A percentile compares a stretch with the other conserved stretches of the same genome.
These are phyloP conservation scores for Gnomoniopsis sp. DNA, from an alignment of 2,329 filamentous ascomycete species.

Conservation along the genomic window DNA sequence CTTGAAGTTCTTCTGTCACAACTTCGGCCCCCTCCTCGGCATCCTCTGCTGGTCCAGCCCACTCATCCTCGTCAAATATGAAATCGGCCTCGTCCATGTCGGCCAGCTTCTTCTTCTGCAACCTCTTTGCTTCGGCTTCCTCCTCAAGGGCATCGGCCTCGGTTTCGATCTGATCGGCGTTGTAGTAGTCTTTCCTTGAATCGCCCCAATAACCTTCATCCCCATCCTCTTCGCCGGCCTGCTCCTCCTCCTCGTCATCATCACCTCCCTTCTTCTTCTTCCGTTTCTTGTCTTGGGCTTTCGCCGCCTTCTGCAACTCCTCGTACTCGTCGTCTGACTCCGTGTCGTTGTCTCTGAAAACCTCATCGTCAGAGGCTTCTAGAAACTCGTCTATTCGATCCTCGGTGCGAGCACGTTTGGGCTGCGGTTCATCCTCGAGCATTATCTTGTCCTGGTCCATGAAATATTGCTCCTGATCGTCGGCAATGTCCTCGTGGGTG, in stretches of 20 bases:
- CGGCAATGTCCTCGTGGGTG: constrained; percentile 79
- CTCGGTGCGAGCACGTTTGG: constrained; percentile 70
- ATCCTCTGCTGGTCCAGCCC: constrained; percentile 59
- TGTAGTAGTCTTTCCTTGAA: constrained; percentile 87
- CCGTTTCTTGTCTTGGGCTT: constrained; percentile 22
- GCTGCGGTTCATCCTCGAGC: constrained; percentile 75
- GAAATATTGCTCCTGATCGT: constrained; percentile 93
- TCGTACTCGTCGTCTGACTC: constrained; percentile 23
- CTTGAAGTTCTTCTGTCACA: constrained; percentile 84
- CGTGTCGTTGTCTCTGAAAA: constrained; percentile 30
- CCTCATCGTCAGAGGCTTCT: constrained; percentile 61
- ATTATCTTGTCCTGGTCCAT: constrained; percentile 81
- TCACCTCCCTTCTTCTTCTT: constrained; percentile 45
- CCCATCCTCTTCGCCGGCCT: constrained; percentile 51
- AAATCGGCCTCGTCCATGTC: constrained; percentile 92
- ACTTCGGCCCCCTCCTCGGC: constrained; percentile 53
- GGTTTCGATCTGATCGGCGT: constrained; percentile 70
- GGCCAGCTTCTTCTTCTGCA: constrained; percentile 88
- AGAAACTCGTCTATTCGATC: constrained; percentile 63
- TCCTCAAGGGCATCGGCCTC: constrained; percentile 77
- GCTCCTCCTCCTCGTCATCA: constrained; percentile 43
- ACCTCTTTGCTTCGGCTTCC: constrained; percentile 80
- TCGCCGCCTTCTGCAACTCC: constrained; percentile 16
- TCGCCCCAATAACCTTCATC: constrained; percentile 79
- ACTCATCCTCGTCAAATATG: constrained; percentile 85